Base-by-base conservation (phyloP, 169 alveolate genomes). In the Plasmodium vinckei region DNA sequence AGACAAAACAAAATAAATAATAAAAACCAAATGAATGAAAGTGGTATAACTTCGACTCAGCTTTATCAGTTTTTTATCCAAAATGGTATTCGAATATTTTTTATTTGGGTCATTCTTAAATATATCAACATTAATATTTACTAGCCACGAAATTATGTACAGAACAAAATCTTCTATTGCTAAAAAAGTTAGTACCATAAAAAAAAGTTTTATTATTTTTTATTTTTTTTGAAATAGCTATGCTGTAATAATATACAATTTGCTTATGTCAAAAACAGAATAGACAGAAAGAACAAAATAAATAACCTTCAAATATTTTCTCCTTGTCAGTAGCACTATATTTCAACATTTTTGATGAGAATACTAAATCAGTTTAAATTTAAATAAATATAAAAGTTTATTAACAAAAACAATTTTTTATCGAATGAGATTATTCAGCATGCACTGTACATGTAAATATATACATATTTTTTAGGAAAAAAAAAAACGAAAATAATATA, bases 111-210 rank as follows among this genome's bases (percentile, higher is more conserved):
- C 64, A 39, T 63, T 67, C 51, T 75, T 75, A 56, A 75, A 75
- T n/a, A 75, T 75, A 15, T 75, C 88, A 27, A 75, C 88, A 67
- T 75, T 67, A 75, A 75, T 61, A 19, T 21, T 23, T 47, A 75
- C 33, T 67, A 75, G 64, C 88, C 88, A 75, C 12, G 88, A 60
- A 65, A 75, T 9, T 75, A 63, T 67, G 54, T 75, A 67, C 9
- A 75, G 88, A 39, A 75, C 88, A 42, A 75, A 75, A 56, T 75
- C 88, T 56, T 75, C 88, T 47, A 75, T 75, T 61, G 56, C 88
- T 75, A 64, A 21, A 33, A 54, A 44, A 49, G 23, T 9, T 17
- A 71, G 42, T 15, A 13, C 42, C 46, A 25, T 5, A 9, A 27
- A 9, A 9, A 10, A 4, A 73, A 33, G 4, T 4, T 3, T 33